Base-by-base conservation (phyloP, 176 grass and related monocot species). In the Paspalum vaginatum region DNA sequence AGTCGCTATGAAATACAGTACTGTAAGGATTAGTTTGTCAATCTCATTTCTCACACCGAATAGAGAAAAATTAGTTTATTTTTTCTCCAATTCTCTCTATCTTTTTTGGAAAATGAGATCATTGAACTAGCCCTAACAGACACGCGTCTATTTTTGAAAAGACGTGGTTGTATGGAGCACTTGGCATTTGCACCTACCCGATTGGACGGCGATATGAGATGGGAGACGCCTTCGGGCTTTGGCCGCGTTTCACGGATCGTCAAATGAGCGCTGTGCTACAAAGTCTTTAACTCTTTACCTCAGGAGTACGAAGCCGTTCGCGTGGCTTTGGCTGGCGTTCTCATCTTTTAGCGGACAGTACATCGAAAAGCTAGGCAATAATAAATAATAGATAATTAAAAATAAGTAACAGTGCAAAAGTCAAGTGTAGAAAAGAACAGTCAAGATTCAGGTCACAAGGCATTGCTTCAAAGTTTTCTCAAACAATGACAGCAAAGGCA, bases 401-500 rank as follows among this genome's bases (percentile, higher is more conserved):
- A 64, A 44, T 3, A 14, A 45, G 7, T 6, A 74, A 74, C 32
- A 20, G 46, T 20, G 17, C 55, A 61, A 52, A 75, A 21, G 81
- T 62, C 56, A 48, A 68, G 38, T 26, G 22, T 26, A 53, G 40
- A 69, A 69, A 44, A 25, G 61, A 18, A 47, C 54, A 11, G 44
- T 17, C 44, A 49, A 49, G 22, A 22, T 26, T 70, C 67, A 9
- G 67, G 44, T 70, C 68, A 49, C 13, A 70, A 49, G 68, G 68
- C 44, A 70, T 70, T 70, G 68, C 68, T 70, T 70, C 44, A 17
- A 70, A 70, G 45, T 49, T 85, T 68, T 79, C 55, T 61, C 62
- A 20, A 48, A 49, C 18, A 12, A 14, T 5, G 53, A 55, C 76
- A 62, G 9, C 75, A 39, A 80, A 46, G 9, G 45, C 69, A 70